Percentiles rank a stretch among this genome's conserved stretches.
Evolutionary conservation across 495 filamentous ascomycete species (phyloP).

Genomic region (Penicillium dipodomyicola): DNA sequence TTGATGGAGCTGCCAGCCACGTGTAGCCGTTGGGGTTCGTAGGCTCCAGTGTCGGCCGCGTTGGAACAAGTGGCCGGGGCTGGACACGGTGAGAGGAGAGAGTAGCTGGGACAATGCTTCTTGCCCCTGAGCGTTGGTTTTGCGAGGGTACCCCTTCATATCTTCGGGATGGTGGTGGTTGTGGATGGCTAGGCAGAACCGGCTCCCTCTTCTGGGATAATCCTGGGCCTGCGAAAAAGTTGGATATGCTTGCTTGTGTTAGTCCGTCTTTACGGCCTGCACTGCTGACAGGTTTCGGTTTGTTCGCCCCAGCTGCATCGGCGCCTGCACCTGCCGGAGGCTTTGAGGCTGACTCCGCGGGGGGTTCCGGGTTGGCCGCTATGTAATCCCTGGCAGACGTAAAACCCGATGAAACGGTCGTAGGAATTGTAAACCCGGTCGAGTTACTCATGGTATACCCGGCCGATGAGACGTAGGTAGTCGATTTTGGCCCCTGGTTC

Average conservation of each 20-base stretch:
- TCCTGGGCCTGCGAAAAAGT: constrained; percentile 37
- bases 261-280: constrained; percentile 27
- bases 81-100: constrained; percentile 40
- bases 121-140: constrained; percentile 6
- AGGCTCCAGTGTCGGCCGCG: constrained; percentile 39
- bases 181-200: constrained; percentile 14
- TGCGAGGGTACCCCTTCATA: constrained; percentile 14
- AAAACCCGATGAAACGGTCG: constrained; percentile 38
- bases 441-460: constrained; percentile 31
- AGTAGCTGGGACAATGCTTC: constrained; percentile 22
- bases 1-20: constrained; percentile 37
- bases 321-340: not conserved
- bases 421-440: constrained; percentile 35
- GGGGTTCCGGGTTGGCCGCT: constrained; percentile 19
- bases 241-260: constrained; percentile 41
- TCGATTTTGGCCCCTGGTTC: constrained; percentile 23
- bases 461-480: constrained; percentile 25
- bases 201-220: constrained; percentile 19
- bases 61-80: constrained; percentile 35
- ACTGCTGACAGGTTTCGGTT: constrained; percentile 20
- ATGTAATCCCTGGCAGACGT: constrained; percentile 47
- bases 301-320: constrained; percentile 14
- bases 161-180: constrained; percentile 13
- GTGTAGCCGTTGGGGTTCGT: constrained; percentile 41
- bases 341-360: constrained; percentile 7